A percentile compares a stretch with the other conserved stretches of the same genome.
Evolutionary conservation across 352 stramenopile species (phyloP).

Genomic region (Phytophthora cryptogea): DNA sequence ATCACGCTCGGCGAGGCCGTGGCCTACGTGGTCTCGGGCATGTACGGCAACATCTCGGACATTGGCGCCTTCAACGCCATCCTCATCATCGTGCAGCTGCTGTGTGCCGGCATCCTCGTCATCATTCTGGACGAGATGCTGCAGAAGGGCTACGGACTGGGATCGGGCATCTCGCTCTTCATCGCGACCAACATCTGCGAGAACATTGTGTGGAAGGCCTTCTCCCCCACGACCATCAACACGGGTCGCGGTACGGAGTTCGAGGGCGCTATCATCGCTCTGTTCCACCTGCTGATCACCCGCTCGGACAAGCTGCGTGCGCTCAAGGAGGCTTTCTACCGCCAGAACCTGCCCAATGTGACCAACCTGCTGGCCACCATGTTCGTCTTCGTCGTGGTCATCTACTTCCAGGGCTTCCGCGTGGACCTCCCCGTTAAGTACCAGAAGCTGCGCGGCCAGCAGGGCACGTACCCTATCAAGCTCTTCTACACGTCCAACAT

Average conservation of each 20-base stretch:
- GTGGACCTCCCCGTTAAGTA: conserved; percentile 96
- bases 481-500: conserved; percentile 99
- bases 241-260: conserved; percentile 99
- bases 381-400: conserved; percentile 99
- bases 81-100: conserved; percentile 99
- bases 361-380: conserved; percentile 99
- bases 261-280: conserved; percentile 98
- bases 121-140: conserved; percentile 99
- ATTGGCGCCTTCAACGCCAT: conserved; percentile 98
- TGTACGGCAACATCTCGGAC: conserved; percentile 98
- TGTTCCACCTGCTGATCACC: conserved; percentile 99
- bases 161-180: conserved; percentile 99
- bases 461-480: conserved; percentile 99
- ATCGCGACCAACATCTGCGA: conserved; percentile 99
- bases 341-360: conserved; percentile 99
- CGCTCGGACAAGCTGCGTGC: conserved; percentile 97
- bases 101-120: conserved; percentile 98
- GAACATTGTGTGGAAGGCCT: conserved; percentile 99
- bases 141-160: conserved; percentile 99
- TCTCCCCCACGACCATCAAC: conserved; percentile 99
- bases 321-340: conserved; percentile 98
- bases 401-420: conserved; percentile 99
- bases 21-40: conserved; percentile 98
- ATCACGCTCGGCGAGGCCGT: conserved; percentile 99
- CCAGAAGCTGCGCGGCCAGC: conserved; percentile 98